Evolutionary conservation across 306 rosid genomes (phyloP).

Genomic region (Abrus precatorius): DNA sequence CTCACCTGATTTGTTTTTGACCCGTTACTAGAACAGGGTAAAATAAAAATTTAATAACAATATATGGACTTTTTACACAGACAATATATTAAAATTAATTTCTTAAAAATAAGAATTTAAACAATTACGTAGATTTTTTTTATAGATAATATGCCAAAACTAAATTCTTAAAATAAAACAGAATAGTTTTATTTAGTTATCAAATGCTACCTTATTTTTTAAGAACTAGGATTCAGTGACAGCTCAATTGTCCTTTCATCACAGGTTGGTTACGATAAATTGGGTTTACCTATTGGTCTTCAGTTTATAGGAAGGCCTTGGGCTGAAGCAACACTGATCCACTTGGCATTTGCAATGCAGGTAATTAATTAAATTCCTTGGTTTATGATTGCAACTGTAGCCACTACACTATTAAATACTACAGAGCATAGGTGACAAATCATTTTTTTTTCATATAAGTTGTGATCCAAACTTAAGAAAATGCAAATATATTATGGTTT

Average conservation of each 20-base stretch:
- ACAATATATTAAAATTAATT: no score
- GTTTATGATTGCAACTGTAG: neutral
- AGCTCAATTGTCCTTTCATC: neutral
- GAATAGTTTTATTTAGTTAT: neutral
- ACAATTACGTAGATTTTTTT: no score
- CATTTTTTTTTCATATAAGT: neutral
- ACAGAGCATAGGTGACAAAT: neutral
- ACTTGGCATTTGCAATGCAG: constrained; percentile 84
- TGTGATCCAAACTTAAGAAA: constrained; percentile 17
- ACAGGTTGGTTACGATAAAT: constrained; percentile 85
- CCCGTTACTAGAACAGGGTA: no score
- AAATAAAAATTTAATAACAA: no score
- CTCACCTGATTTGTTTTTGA: no score
- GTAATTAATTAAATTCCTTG: constrained; percentile 49
- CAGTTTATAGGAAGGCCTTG: constrained; percentile 92
- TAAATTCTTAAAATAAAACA: neutral
- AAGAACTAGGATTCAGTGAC: neutral
- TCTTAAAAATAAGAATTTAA: neutral
- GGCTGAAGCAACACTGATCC: constrained; percentile 89
- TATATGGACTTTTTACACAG: no score
- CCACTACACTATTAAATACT: neutral
- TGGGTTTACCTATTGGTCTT: constrained; percentile 92
- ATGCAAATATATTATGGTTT: neutral
- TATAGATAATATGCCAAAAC: no score
- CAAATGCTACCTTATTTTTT: constrained; percentile 2